Evolutionary conservation across 1,284 basidiomycete species (phyloP).

Genomic region (Rhodofomes roseus): DNA sequence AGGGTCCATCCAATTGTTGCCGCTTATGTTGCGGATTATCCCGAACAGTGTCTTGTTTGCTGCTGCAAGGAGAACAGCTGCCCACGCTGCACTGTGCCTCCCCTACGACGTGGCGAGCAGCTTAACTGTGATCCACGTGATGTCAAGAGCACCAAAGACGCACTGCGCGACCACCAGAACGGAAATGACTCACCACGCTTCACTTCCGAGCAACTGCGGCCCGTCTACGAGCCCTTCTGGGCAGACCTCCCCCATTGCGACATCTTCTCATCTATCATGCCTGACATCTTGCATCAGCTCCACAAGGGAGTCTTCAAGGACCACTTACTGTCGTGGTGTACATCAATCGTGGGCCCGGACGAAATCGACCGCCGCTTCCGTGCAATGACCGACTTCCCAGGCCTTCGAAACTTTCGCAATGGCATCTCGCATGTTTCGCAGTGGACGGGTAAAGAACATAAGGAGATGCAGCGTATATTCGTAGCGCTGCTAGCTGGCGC

Average conservation of each 20-base stretch:
- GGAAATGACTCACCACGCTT: neutral
- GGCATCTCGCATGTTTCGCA: conserved; percentile 25
- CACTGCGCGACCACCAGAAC: neutral
- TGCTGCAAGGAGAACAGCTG: conserved; percentile 12
- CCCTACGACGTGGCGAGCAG: conserved; percentile 8
- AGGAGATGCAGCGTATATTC: conserved; percentile 26
- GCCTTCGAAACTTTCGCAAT: conserved; percentile 20
- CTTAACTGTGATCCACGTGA: conserved; percentile 5
- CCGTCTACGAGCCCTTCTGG: conserved; percentile 27
- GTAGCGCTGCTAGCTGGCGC: conserved; percentile 16
- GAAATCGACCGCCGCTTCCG: conserved; percentile 13
- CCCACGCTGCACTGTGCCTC: conserved; percentile 12
- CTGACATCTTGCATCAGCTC: conserved; percentile 20
- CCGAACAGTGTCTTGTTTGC: conserved; percentile 23
- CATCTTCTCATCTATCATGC: conserved; percentile 14
- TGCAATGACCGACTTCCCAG: conserved; percentile 9
- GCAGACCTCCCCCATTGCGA: conserved; percentile 22
- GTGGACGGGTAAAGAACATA: conserved; percentile 27
- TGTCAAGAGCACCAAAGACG: neutral
- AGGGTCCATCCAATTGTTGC: conserved; percentile 21
- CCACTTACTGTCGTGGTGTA: conserved; percentile 15
- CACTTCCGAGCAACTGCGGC: conserved; percentile 1
- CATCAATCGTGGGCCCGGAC: conserved; percentile 17
- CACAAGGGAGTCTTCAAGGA: conserved; percentile 28
- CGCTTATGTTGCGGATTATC: conserved; percentile 24